Conservation (phyloP, 2,329 filamentous ascomycete genomes). For the Aspergillus flavus region DNA sequence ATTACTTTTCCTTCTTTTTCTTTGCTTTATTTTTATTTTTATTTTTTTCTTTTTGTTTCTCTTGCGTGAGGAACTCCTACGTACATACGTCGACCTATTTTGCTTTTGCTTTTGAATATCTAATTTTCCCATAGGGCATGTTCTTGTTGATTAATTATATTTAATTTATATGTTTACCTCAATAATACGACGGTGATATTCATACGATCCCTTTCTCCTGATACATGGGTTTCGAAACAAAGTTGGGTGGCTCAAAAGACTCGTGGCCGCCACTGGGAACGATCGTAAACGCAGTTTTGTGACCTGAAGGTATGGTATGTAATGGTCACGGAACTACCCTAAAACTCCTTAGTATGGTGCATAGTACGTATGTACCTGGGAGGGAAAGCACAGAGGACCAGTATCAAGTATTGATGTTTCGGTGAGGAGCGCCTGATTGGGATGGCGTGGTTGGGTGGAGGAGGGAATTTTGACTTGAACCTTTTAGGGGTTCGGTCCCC, state of each 20-base stretch:
- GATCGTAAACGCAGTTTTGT: conserved; percentile 8
- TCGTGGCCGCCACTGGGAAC: conserved; percentile 29
- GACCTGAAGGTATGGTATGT: neutral
- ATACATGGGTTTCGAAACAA: conserved; percentile 16
- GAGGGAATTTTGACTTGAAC: neutral
- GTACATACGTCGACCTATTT: neutral
- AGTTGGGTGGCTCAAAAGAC: conserved; percentile 21
- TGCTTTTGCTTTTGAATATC: neutral
- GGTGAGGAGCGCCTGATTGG: conserved; percentile 10
- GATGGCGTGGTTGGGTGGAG: conserved; percentile 9
- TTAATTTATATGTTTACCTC: neutral
- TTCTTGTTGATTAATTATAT: neutral
- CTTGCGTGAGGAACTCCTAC: too few relatives aligned
- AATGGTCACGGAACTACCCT: neutral
- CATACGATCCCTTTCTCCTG: conserved; percentile 2
- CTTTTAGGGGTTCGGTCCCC: conserved; percentile 18
- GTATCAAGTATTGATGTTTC: conserved; percentile 2
- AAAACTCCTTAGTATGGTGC: neutral
- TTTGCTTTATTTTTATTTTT: neutral
- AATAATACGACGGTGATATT: neutral
- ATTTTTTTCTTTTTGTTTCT: neutral
- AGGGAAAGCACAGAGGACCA: neutral
- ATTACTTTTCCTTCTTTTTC: neutral
- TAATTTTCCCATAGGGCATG: neutral
- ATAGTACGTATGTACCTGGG: neutral